Base-by-base conservation (phyloP, 2,329 filamentous ascomycete species). In the Arthrobotrys conoides region DNA sequence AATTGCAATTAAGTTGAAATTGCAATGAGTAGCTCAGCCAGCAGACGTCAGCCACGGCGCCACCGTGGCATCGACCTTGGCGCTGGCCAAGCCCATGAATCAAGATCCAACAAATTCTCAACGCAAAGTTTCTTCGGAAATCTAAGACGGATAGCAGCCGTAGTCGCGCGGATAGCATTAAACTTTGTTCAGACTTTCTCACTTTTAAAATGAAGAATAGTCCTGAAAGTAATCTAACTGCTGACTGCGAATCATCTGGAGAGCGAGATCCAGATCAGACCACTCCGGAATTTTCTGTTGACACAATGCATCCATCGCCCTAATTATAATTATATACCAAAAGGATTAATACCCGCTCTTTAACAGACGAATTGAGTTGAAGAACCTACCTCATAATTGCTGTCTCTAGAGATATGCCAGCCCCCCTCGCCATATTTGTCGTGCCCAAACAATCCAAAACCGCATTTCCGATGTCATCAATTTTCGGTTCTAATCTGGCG, bases 381-480 rank as follows among this genome's bases (percentile, higher is more conserved):
- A n/a, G 3, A 2, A 2, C 18, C 2, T 44, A 44, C 57, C 36
- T 61, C 24, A 20, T 27, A 44, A 61, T 27, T 3, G 57, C 57
- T 9, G 33, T 44, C 18, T 24, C 57, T 5, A 61, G 9, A 16
- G 57, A 61, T 24, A 61, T 44, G 16, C 18, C 10, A 5, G 33
- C 36, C 3, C 57, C 57, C 5, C 57, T 16, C 1, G 57, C 44
- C 22, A 61, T 61, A 44, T 44, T 61, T 8, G 18, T 12, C 33
- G 36, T 33, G 3, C 57, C 57, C 57, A 61, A 12, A 5, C 36
- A 44, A 10, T 61, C 36, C 57, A 61, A 44, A 61, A 61, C 57
- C 12, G 3, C 5, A 61, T 61, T 44, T 4, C 10, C 36, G 8
- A 27, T 20, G 12, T 41, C 36, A 36, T 61, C 57, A 27, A 61